Evolutionary conservation across 1,284 basidiomycete species (phyloP), one percentile per base, ranked within the genome.

Genomic region (Prillingera fragicola): DNA sequence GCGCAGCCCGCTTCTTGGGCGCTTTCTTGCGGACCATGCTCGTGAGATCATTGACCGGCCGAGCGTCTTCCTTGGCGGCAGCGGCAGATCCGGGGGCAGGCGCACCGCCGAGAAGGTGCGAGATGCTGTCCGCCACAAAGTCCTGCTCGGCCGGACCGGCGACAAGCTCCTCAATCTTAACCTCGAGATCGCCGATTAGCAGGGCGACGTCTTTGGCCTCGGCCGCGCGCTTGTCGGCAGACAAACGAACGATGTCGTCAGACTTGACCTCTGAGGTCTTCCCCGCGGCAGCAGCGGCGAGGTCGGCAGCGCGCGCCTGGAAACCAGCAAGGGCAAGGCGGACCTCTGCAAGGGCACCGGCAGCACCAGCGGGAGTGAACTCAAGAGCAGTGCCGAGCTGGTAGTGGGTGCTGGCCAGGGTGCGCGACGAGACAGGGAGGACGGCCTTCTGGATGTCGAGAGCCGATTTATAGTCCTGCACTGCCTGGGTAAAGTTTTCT

Each of bases 401-500:
- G 65, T 89, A 92, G 65, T 91, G 87, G 3, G 83, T 85, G 63
- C 87, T 85, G 0, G 89, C 87, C 57, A 92, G 82, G 56, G 88
- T 84, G 35, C 89, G 82, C 8, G 87, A 89, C 10, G 84, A 85
- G 9, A 75, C 64, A 0, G 88, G 85, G 5, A 91, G 78, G 18
- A 90, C 74, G 10, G 78, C 73, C 21, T 71, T 66, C 66, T 91
- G 87, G 62, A 90, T 77, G 6, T 73, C 66, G 10, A 90, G 78
- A 1, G 83, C 85, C 0, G 80, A 77, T 37, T 79, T 78, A 61
- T 88, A 92, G 67, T 94, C 88, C 17, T 77, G 76, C 43, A 88
- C 85, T 0, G 88, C 89, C 67, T 91, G 85, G 50, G 87, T 84
- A 64, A 94, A 92, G 73, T 92, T 92, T 69, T 94, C 88, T 91